Evolutionary conservation across 2,329 filamentous ascomycete species (phyloP), one percentile per base, ranked within the genome.

Genomic region (Aspergillus versicolor): DNA sequence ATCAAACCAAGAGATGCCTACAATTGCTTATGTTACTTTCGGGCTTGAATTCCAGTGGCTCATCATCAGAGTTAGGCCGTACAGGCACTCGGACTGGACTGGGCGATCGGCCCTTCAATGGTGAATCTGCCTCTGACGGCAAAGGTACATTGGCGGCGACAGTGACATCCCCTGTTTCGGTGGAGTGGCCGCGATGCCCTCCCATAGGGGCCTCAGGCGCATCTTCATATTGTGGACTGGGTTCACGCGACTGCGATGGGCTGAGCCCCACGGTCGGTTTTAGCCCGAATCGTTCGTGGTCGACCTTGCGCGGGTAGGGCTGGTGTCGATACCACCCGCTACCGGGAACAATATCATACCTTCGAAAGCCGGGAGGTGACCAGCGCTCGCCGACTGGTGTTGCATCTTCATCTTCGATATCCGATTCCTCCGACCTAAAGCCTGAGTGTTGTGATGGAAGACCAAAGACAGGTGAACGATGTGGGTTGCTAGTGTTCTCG

Each of bases 341-440:
- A 61, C 82, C 84, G 60, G 79, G 73, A 52, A 74, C 71, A 65
- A 80, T 82, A 62, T 76, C 75, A 56, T 69, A 68, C 27, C 72
- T 69, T 59, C 83, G 79, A 79, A 86, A 87, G 12, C 85, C 85
- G 2, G 87, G 87, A 41, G 87, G 87, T 52, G 84, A 86, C 84
- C 85, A 88, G 32, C 83, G 84, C 48, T 81, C 80, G 53, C 69
- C 71, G 24, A 75, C 73, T 34, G 67, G 60, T 4, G 63, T 63
- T 38, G 69, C 68, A 27, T 74, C 75, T 38, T 71, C 73, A 30
- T 72, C 61, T 54, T 75, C 67, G 54, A 67, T 63, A 27, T 82
- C 80, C 47, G 82, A 77, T 37, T 78, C 75, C 50, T 77, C 76
- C 15, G 79, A 86, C 63, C 83, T 81, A 76, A 88, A 88, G 66